Evolutionary conservation across 78 protist species (phyloP), one percentile per base, ranked within the genome.

Genomic region (Emiliania huxleyi): DNA sequence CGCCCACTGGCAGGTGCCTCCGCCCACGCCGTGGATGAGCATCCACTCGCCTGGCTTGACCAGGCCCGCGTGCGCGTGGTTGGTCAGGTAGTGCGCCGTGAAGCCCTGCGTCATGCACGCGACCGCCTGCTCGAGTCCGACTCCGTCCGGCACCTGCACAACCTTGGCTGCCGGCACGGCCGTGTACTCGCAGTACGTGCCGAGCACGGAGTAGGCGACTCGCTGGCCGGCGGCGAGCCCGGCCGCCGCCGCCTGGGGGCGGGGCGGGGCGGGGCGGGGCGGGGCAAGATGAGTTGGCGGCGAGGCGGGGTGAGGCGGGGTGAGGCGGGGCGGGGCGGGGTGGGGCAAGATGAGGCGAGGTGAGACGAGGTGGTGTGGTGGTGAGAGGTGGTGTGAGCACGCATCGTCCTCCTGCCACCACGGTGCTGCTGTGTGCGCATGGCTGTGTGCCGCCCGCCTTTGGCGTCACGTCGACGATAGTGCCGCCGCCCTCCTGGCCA

Each of bases 1-100:
- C 18, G 93, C 93, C 93, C 93, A 90, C 87, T 90, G 93, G 93
- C 93, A 90, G n/a, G 93, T 90, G 87, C 93, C 93, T 1, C 93
- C 93, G 52, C 79, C 93, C 19, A 90, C 93, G 87, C 93, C 93
- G 22, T 90, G 93, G 87, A 90, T 90, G 37, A 90, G 73, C 52
- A 33, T 35, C 93, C 93, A 90, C 88, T 90, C 93, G 35, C 93
- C 93, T 4, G 91, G 90, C 77, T 79, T 37, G 90, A 81, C 52
- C n/a, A 75, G 90, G 21, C 38, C 73, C 49, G 91, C 91, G 45
- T 87, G 73, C 35, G 91, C 73, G n/a, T 15, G 2, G 43, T 2
- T 49, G 43, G 73, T 37, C 19, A 87, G 45, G 73, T 87, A 87
- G 91, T 87, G 91, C 37, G 91, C 91, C n/a, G 91, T 87, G 48